Percentiles rank a stretch among this genome's conserved stretches.
These are phyloP conservation scores for Phlegmacium glaucopus DNA, from an alignment of 768 basidiomycete species.

Conservation along the genomic window DNA sequence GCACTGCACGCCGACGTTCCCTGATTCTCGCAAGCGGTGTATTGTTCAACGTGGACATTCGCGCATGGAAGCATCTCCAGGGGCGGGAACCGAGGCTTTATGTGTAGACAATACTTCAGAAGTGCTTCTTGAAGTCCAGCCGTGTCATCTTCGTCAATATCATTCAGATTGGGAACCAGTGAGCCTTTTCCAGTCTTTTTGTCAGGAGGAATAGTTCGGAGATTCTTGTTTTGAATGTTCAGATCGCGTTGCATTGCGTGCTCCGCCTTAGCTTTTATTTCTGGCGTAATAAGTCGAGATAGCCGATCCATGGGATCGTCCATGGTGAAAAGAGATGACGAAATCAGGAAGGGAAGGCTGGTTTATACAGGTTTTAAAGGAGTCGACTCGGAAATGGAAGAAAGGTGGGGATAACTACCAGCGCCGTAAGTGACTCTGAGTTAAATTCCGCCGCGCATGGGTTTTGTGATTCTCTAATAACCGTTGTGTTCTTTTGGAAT, in stretches of 20 bases:
- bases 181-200: not conserved
- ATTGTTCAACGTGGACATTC: conserved; percentile 23
- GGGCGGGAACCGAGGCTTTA: conserved; percentile 12
- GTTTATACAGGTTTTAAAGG: too few species aligned
- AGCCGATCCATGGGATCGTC: not conserved
- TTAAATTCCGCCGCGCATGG: conserved; percentile 8
- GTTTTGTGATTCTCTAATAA: too few species aligned
- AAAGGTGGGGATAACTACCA: too few species aligned
- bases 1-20: conserved; percentile 25
- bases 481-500: too few species aligned
- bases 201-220: conserved; percentile 7
- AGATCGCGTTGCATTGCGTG: not conserved
- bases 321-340: not conserved
- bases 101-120: not conserved
- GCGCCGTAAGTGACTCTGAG: conserved; percentile 13
- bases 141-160: not conserved
- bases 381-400: too few species aligned
- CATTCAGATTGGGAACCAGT: not conserved
- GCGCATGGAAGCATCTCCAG: conserved; percentile 32
- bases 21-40: conserved; percentile 22
- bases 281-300: not conserved
- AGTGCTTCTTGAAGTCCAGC: not conserved
- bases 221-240: not conserved
- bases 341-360: too few species aligned
- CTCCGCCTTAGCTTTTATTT: not conserved